These are phyloP conservation scores for Tephrocybe sp. DNA, from an alignment of 768 basidiomycete genomes.

Conservation along the genomic window DNA sequence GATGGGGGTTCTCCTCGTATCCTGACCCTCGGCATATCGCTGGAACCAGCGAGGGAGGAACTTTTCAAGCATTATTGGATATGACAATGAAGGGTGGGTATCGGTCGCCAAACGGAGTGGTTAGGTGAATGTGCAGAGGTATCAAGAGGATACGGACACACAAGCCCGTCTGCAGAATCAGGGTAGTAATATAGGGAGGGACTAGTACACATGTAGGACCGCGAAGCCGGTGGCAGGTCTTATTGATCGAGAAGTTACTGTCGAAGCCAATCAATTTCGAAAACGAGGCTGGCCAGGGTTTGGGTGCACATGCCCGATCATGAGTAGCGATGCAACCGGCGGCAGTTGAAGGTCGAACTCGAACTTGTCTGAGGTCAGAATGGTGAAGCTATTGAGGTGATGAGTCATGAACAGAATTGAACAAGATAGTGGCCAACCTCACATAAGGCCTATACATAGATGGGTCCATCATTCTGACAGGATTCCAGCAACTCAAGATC, in stretches of 20 bases:
- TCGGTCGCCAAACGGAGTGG: slow-evolving; percentile 11
- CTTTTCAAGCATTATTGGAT: slow-evolving; percentile 20
- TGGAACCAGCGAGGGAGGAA: slow-evolving; percentile 26
- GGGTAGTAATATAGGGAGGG: slow-evolving; percentile 13
- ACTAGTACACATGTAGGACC: slow-evolving; percentile 15
- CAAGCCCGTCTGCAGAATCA: slow-evolving; percentile 7
- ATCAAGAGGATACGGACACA: slow-evolving; percentile 17
- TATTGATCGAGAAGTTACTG: slow-evolving; percentile 4
- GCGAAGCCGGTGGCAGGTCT: slow-evolving; percentile 17
- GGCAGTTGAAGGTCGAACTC: background rate
- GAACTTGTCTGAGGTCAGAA: background rate
- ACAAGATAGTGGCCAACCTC: too few relatives aligned
- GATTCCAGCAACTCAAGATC: background rate
- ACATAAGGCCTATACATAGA: too few relatives aligned
- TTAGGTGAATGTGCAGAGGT: slow-evolving; percentile 4
- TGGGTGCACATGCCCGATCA: slow-evolving; percentile 1
- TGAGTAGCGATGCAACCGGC: background rate
- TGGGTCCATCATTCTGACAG: too few relatives aligned
- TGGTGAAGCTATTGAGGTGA: background rate
- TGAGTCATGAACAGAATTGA: background rate
- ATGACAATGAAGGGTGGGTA: background rate
- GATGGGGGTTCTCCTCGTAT: slow-evolving; percentile 4
- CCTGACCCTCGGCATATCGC: background rate
- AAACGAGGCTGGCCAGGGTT: background rate
- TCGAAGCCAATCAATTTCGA: slow-evolving; percentile 2